Evolutionary conservation across 2,329 filamentous ascomycete species (phyloP), one percentile per base, ranked within the genome.

Genomic region (Fusarium sp.): DNA sequence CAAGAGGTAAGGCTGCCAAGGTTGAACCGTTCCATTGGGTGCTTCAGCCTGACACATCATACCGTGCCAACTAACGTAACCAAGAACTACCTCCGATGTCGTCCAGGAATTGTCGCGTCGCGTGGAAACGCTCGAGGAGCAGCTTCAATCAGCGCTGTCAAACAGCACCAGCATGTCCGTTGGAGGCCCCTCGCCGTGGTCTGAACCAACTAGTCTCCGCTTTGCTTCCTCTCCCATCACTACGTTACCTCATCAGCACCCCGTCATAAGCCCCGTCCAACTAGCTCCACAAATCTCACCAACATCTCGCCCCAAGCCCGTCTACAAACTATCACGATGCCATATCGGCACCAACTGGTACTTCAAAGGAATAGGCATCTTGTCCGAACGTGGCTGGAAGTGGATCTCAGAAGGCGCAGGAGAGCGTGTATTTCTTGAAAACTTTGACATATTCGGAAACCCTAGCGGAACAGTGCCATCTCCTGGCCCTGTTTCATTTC

Each of bases 71-170:
- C 25, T 25, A 8, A 25, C 25, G 25, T 25, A 25, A 31, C 29
- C 11, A 10, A 71, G 69, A 40, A 54, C 58, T 14, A 70, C 58
- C 18, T 55, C 56, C 35, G 61, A 57, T 33, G 53, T 70, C 13
- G 66, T 71, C 18, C 68, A 71, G 33, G 66, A 69, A 49, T 23
- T 71, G 14, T 71, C 64, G 14, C 65, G 51, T 10, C 68, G 69
- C 4, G 57, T 71, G 8, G 66, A 71, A 46, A 55, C 64, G 3
- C 53, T 71, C 9, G 69, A 71, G 40, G 53, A 59, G 27, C 68
- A 63, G 11, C 48, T 71, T 37, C 60, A 52, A 27, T 51, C 61
- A 1, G 56, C 67, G 18, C 25, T 63, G 45, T 29, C 48, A 11
- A 50, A 50, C n/a, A 43, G 41, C 33, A 39, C 59, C 41, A 50